Evolutionary conservation across 1,284 basidiomycete genomes (phyloP).

Genomic region (Wolfiporia cocos): DNA sequence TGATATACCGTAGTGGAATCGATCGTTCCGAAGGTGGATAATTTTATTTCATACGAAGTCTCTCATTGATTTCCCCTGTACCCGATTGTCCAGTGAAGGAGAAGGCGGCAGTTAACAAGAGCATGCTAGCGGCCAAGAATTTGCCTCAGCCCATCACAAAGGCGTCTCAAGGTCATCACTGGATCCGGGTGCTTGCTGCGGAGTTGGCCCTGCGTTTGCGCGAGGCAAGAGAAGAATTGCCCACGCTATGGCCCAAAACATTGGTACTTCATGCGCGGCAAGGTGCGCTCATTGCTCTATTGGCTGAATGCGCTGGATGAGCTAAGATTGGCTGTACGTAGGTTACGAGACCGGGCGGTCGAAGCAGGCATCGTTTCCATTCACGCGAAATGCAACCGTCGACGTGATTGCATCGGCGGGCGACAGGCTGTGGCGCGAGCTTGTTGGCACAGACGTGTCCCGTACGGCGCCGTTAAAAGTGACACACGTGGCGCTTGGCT

Average conservation of each 20-base stretch:
- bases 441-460: conserved; percentile 47
- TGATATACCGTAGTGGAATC: conserved; percentile 72
- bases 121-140: conserved; percentile 93
- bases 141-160: conserved; percentile 74
- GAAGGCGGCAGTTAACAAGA: conserved; percentile 77
- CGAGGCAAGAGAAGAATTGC: conserved; percentile 70
- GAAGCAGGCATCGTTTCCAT: conserved; percentile 83
- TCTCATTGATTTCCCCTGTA: no score
- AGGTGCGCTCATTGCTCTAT: no score
- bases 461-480: conserved; percentile 51
- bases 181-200: conserved; percentile 87
- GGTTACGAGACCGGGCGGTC: conserved; percentile 67
- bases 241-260: conserved; percentile 90
- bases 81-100: conserved; percentile 89
- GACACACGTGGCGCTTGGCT: conserved; percentile 71
- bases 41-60: neutral
- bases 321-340: conserved; percentile 22
- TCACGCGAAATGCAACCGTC: conserved; percentile 63
- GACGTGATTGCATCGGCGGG: conserved; percentile 77
- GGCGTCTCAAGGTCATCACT: conserved; percentile 74
- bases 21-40: conserved; percentile 81
- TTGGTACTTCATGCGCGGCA: conserved; percentile 74
- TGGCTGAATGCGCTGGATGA: no score
- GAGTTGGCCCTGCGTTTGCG: conserved; percentile 83
- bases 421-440: conserved; percentile 84